These are phyloP conservation scores for Aspergillus sclerotioniger DNA, from an alignment of 495 filamentous ascomycete genomes.

Conservation along the genomic window DNA sequence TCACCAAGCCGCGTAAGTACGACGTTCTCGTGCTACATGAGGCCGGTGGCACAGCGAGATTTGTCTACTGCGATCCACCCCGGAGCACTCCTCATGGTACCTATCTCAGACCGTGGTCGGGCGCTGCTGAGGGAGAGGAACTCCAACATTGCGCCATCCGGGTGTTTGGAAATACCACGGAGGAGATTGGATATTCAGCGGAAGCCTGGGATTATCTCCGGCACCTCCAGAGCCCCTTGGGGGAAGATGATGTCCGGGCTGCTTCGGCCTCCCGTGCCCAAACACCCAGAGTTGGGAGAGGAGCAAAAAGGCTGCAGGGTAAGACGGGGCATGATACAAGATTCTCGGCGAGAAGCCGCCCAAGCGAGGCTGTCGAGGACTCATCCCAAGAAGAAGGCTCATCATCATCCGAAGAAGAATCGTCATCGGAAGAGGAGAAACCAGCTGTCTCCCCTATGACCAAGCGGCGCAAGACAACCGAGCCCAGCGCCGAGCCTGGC, in stretches of 20 bases:
- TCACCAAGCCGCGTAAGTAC: not conserved
- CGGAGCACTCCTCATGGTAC: not conserved
- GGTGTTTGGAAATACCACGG: not conserved
- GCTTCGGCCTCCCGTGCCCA: too few species aligned
- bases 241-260: too few species aligned
- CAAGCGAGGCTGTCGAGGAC: not conserved
- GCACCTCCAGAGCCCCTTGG: too few species aligned
- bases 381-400: conserved; percentile 1
- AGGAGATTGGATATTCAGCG: conserved; percentile 4
- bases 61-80: conserved; percentile 15
- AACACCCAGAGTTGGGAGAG: not conserved
- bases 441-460: not conserved
- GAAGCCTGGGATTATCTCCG: conserved; percentile 6
- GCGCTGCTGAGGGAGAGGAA: conserved; percentile 1
- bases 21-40: conserved; percentile 9
- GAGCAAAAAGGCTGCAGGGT: not conserved
- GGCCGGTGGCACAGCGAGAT: conserved; percentile 9
- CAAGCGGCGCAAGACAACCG: not conserved
- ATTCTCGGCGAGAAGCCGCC: not conserved
- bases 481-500: not conserved
- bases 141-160: conserved; percentile 4
- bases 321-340: not conserved
- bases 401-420: not conserved
- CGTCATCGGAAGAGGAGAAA: conserved; percentile 5
- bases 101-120: conserved; percentile 8